Conservation (phyloP, 78 protist genomes). For the Diacronema lutheri region DNA sequence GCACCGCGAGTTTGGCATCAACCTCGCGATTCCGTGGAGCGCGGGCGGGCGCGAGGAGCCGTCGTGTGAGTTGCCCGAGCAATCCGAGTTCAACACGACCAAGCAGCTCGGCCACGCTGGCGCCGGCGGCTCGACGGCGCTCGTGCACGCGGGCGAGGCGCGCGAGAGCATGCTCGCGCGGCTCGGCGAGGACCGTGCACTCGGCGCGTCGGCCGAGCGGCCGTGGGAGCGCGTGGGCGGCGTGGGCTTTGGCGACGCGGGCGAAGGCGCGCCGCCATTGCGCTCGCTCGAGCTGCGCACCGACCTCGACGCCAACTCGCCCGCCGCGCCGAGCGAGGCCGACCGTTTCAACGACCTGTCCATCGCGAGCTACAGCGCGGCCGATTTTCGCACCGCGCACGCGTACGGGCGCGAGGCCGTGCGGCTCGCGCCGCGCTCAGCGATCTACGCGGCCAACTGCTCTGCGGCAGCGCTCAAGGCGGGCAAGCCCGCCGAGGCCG, state of each 20-base stretch:
- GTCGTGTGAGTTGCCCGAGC: background rate
- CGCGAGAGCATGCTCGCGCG: no score
- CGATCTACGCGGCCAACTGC: slow-evolving; percentile 1
- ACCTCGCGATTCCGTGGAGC: background rate
- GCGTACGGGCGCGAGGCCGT: no score
- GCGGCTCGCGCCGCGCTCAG: no score
- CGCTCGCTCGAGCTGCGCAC: background rate
- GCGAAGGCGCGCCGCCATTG: background rate
- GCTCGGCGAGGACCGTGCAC: no score
- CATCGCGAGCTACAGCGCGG: background rate
- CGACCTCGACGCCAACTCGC: background rate
- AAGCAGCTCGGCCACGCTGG: background rate
- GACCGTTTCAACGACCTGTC: slow-evolving; percentile 13
- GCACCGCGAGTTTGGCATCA: slow-evolving; percentile 1
- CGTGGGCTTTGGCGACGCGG: background rate
- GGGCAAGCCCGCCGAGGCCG: background rate
- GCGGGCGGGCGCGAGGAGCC: background rate
- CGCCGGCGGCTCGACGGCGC: background rate
- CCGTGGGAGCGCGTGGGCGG: slow-evolving; percentile 22
- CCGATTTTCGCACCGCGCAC: background rate
- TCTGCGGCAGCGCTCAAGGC: slow-evolving; percentile 26
- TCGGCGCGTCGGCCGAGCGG: no score
- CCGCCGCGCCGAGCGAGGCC: background rate
- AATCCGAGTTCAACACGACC: background rate
- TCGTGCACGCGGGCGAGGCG: no score